Evolutionary conservation across 768 basidiomycete species (phyloP).

Genomic region (Lactarius hengduanensis): DNA sequence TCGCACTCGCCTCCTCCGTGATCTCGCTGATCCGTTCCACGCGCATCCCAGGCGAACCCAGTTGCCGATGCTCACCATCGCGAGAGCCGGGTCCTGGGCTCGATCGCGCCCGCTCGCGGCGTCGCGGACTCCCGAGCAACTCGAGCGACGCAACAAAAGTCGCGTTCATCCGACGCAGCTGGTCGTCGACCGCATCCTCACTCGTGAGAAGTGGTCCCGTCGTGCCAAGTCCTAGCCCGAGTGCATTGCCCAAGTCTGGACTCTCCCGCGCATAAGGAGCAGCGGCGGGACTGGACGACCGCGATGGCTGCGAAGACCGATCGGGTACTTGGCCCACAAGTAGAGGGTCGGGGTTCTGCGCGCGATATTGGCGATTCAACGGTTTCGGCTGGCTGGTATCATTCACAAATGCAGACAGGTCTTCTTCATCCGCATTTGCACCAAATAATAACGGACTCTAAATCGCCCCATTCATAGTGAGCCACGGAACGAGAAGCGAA

Average conservation of each 20-base stretch:
- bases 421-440: constrained; percentile 64
- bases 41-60: constrained; percentile 20
- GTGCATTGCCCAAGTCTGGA: constrained; percentile 29
- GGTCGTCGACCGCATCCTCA: constrained; percentile 63
- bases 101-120: constrained; percentile 33
- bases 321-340: constrained; percentile 12
- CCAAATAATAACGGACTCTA: constrained; percentile 47
- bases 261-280: constrained; percentile 22
- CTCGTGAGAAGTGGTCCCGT: constrained; percentile 61
- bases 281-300: constrained; percentile 16
- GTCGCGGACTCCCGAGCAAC: constrained; percentile 44
- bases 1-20: constrained; percentile 22
- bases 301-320: constrained; percentile 8
- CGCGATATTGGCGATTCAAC: constrained; percentile 36
- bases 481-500: constrained; percentile 12
- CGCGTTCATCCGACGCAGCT: constrained; percentile 64
- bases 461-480: constrained; percentile 12
- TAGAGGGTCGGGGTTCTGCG: constrained; percentile 25
- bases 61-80: constrained; percentile 14
- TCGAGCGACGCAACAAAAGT: constrained; percentile 63
- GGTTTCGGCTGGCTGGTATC: constrained; percentile 74
- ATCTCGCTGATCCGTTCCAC: constrained; percentile 29
- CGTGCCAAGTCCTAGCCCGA: constrained; percentile 32
- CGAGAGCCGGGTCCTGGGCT: constrained; percentile 24
- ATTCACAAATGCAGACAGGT: constrained; percentile 74